Evolutionary conservation across 1,284 basidiomycete genomes (phyloP), one percentile per base, ranked within the genome.

Genomic region (Rhodofomes roseus): DNA sequence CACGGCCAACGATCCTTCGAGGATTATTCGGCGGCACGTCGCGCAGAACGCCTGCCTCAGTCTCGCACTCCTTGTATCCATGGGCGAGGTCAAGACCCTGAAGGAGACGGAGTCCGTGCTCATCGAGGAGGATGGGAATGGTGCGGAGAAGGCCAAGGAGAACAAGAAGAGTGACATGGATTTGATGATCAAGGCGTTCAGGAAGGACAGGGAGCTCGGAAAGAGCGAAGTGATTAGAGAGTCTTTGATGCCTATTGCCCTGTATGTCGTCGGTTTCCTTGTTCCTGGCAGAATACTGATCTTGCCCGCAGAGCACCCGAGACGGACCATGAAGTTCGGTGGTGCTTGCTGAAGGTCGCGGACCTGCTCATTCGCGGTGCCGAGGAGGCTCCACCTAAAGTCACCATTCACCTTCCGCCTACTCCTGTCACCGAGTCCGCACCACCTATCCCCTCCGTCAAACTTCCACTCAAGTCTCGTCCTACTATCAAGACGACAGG

Each of bases 301-400:
- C 56, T 41, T 37, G 54, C 60, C 51, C 55, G 2, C 65, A 94
- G 92, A 40, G 82, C 86, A 25, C 80, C 87, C 0, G 82, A 87
- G 54, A 81, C 86, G 51, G 96, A 98, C 71, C 80, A 89, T 65
- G 92, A 96, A 76, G 90, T 96, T 50, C 89, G 95, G 39, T 93
- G 93, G 84, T 93, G 91, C 62, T 77, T 98, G 54, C 80, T 99
- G 67, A 98, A 98, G 76, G 79, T 98, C 11, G 94, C 92, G 12
- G 96, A 98, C 70, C 80, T 98, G 25, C 84, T 96, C 54, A 90
- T 96, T 65, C 86, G 89, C 55, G 90, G 92, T 22, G 77, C 84
- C 3, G 86, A 93, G 57, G 95, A 97, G 73, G 83, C 87, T 4
- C 79, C 90, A n/a, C 95, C 94, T 0, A 93, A 92, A 59, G 86